Percentiles rank a stretch among this genome's conserved stretches.
phyloP scores from a whole-genome alignment of 768 basidiomycete species.

The Boletus huronensis region DNA sequence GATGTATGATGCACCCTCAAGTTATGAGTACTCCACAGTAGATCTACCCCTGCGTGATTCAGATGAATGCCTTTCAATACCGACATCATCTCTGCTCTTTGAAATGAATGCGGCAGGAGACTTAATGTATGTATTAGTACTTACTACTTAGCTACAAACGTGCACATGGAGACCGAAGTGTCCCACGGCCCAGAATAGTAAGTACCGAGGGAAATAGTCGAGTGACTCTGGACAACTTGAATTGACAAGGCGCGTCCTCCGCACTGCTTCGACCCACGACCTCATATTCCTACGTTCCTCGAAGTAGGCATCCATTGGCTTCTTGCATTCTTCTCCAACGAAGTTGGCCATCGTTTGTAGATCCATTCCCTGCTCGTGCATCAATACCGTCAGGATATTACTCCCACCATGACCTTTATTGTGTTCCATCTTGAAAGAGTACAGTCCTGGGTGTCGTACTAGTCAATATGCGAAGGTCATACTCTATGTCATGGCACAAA shows the following conservation, averaged over 20 bases:
- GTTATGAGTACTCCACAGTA: slow-evolving; percentile 13
- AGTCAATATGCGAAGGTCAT: not conserved
- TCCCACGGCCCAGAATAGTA: not conserved
- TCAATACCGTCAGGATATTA: slow-evolving; percentile 67
- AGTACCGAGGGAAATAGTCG: not conserved
- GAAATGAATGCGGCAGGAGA: slow-evolving; percentile 3
- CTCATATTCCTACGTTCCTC: slow-evolving; percentile 43
- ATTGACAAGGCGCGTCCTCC: slow-evolving; percentile 41
- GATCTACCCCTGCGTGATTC: slow-evolving; percentile 6
- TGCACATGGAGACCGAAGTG: not conserved
- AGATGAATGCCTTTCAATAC: slow-evolving; percentile 5
- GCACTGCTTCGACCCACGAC: slow-evolving; percentile 53
- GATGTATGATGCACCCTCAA: not conserved
- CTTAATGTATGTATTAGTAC: slow-evolving; percentile 15
- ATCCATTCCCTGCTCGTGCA: slow-evolving; percentile 49
- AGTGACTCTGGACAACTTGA: slow-evolving; percentile 3
- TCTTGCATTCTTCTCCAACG: slow-evolving; percentile 48
- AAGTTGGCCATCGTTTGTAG: slow-evolving; percentile 60
- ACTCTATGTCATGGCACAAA: slow-evolving; percentile 31
- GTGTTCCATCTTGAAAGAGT: slow-evolving; percentile 74
- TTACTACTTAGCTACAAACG: no score
- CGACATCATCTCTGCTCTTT: slow-evolving; percentile 1
- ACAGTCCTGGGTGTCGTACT: slow-evolving; percentile 48
- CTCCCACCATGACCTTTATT: slow-evolving; percentile 60
- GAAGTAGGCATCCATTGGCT: slow-evolving; percentile 50